Conservation (phyloP, 2,329 filamentous ascomycete species). For the Fusarium oxysporum region DNA sequence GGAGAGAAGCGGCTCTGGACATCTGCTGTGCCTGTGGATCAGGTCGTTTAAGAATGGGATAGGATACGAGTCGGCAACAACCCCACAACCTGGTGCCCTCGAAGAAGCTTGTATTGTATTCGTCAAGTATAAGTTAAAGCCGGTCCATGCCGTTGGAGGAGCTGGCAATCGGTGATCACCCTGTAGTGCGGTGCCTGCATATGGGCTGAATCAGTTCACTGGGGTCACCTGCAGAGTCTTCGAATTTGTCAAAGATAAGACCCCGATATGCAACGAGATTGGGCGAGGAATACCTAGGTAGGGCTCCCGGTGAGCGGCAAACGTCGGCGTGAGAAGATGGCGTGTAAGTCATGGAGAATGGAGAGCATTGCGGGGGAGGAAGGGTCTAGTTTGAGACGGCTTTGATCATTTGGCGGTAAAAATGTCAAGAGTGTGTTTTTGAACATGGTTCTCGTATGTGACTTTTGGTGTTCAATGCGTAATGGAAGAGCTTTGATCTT, state of each 20-base stretch:
- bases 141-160: slow-evolving; percentile 26
- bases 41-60: slow-evolving; percentile 1
- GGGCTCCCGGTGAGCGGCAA: slow-evolving; percentile 24
- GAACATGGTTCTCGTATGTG: not conserved
- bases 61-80: slow-evolving; percentile 1
- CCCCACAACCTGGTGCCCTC: not conserved
- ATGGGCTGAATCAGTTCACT: not conserved
- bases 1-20: slow-evolving; percentile 35
- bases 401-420: not conserved
- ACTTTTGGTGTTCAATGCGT: not conserved
- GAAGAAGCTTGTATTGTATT: not conserved
- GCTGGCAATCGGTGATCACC: not conserved
- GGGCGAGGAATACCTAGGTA: not conserved
- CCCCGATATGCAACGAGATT: not conserved
- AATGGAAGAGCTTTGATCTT: not conserved
- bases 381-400: not conserved
- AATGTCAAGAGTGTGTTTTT: not conserved
- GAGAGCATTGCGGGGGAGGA: slow-evolving; percentile 3
- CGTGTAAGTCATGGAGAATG: slow-evolving; percentile 14
- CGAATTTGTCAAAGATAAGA: not conserved
- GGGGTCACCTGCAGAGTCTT: not conserved
- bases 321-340: slow-evolving; percentile 30
- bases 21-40: slow-evolving; percentile 20
- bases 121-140: slow-evolving; percentile 16
- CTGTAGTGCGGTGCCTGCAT: slow-evolving; percentile 8